phyloP scores from a whole-genome alignment of 2,329 filamentous ascomycete genomes.

The Colletotrichum tropicale region DNA sequence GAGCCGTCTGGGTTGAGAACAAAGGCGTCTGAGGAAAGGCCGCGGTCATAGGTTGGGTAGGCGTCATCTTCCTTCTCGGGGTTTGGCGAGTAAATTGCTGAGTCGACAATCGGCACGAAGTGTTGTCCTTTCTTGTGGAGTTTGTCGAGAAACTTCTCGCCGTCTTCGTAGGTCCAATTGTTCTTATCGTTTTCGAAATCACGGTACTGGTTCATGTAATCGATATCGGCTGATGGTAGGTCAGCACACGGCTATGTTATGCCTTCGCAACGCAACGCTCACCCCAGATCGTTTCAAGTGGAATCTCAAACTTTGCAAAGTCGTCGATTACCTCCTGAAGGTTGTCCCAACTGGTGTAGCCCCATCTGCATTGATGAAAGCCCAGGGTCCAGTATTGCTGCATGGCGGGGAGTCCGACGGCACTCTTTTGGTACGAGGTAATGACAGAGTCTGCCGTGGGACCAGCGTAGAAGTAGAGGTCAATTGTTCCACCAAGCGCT shows the following conservation, averaged over 20 bases:
- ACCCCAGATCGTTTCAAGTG: slow-evolving; percentile 75
- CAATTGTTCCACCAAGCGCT: slow-evolving; percentile 75
- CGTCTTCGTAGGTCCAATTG: slow-evolving; percentile 60
- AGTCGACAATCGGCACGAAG: slow-evolving; percentile 79
- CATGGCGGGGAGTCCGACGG: slow-evolving; percentile 75
- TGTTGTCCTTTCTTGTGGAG: slow-evolving; percentile 70
- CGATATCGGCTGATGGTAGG: slow-evolving; percentile 64
- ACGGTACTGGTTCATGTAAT: slow-evolving; percentile 69
- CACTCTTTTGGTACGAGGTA: slow-evolving; percentile 70
- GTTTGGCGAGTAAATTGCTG: slow-evolving; percentile 72
- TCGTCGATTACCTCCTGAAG: slow-evolving; percentile 70
- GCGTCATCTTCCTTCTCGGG: slow-evolving; percentile 63
- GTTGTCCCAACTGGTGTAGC: slow-evolving; percentile 75
- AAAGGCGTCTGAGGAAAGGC: slow-evolving; percentile 57
- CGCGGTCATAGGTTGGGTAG: slow-evolving; percentile 66
- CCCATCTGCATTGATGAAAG: slow-evolving; percentile 85
- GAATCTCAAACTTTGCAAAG: slow-evolving; percentile 68
- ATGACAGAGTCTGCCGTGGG: slow-evolving; percentile 72
- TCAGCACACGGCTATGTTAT: not conserved
- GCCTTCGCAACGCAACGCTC: not conserved
- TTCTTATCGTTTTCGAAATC: slow-evolving; percentile 67
- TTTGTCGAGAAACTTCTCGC: slow-evolving; percentile 63
- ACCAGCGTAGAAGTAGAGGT: slow-evolving; percentile 81
- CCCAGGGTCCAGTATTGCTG: slow-evolving; percentile 84
- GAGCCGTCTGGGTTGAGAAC: slow-evolving; percentile 64